Base-by-base conservation (phyloP, 2,329 filamentous ascomycete genomes). In the Hymenoscyphus albidus region DNA sequence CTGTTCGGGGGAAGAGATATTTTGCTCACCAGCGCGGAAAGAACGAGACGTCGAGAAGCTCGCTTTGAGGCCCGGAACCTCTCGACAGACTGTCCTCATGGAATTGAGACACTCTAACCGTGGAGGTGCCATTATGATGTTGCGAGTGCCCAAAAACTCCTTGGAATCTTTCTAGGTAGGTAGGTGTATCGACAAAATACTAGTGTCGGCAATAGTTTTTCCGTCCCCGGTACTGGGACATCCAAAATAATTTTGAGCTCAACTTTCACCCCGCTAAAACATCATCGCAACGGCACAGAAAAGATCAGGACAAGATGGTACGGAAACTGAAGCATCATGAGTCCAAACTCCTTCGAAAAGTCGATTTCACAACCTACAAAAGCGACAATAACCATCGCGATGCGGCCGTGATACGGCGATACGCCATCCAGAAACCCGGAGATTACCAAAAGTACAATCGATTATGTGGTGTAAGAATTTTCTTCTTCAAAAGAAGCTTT, bases 291-390 rank as follows among this genome's bases (percentile, higher is more conserved):
- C 51, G 32, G 13, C 27, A 38, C 32, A 7, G 27, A 39, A 54
- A 55, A 12, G 5, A 59, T 56, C 9, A 32, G 60, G 42, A 18
- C 76, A 84, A 71, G 31, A 98, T 98, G 95, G 92, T 96, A 71
- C 90, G 95, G 73, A 93, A 96, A 82, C 87, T 99, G 76, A 98
- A 97, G 80, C 87, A 96, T 80, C 94, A 97, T 80, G 95, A 99
- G 87, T 88, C 95, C 77, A 96, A 95, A 84, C 90, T 98, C 76
- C 86, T 98, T 70, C 83, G 85, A 73, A 94, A 94, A 76, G 93
- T 95, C 78, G 93, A 99, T 80, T 96, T 99, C 80, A 88, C 93
- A 77, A 95, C 90, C 75, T 97, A 94, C 83, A 95, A 95, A 79
- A 88, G 88, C 74, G 93, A 98, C 80, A 86, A 89, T 74, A 84